Evolutionary conservation across 1,139 yeast species (phyloP).

Genomic region (Arxiozyma bovina): DNA sequence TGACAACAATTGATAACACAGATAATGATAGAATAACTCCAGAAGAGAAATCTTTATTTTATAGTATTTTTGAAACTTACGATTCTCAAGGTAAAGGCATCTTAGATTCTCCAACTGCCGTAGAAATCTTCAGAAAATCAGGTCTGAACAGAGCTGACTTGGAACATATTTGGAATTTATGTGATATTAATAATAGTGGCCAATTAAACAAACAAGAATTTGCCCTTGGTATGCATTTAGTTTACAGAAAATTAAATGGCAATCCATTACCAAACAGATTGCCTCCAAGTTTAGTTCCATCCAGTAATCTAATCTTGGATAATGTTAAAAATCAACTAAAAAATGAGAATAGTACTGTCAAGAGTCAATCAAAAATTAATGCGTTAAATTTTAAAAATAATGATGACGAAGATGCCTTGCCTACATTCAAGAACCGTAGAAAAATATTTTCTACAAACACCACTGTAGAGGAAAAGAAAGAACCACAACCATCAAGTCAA

Average conservation of each 20-base stretch:
- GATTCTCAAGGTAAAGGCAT: slow-evolving; percentile 60
- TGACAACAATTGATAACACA: neutral
- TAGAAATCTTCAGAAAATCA: slow-evolving; percentile 79
- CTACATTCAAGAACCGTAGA: slow-evolving; percentile 31
- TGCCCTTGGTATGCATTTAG: slow-evolving; percentile 77
- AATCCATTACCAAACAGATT: slow-evolving; percentile 61
- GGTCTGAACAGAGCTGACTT: slow-evolving; percentile 79
- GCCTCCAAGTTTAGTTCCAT: slow-evolving; percentile 69
- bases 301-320: slow-evolving; percentile 60
- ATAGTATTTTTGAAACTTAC: slow-evolving; percentile 82
- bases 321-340: slow-evolving; percentile 55
- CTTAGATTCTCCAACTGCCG: slow-evolving; percentile 75
- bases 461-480: slow-evolving; percentile 3
- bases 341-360: slow-evolving; percentile 19
- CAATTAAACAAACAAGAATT: slow-evolving; percentile 69
- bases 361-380: slow-evolving; percentile 18
- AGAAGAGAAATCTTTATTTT: slow-evolving; percentile 81
- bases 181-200: slow-evolving; percentile 63
- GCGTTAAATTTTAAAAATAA: slow-evolving; percentile 32
- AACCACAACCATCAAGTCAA: neutral
- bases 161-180: slow-evolving; percentile 82
- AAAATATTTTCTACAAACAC: slow-evolving; percentile 16
- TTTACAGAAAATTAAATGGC: slow-evolving; percentile 66
- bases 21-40: slow-evolving; percentile 43
- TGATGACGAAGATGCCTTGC: slow-evolving; percentile 36